Evolutionary conservation across 1,139 yeast species (phyloP), one percentile per base, ranked within the genome.

Genomic region (Kodamaea plutei): DNA sequence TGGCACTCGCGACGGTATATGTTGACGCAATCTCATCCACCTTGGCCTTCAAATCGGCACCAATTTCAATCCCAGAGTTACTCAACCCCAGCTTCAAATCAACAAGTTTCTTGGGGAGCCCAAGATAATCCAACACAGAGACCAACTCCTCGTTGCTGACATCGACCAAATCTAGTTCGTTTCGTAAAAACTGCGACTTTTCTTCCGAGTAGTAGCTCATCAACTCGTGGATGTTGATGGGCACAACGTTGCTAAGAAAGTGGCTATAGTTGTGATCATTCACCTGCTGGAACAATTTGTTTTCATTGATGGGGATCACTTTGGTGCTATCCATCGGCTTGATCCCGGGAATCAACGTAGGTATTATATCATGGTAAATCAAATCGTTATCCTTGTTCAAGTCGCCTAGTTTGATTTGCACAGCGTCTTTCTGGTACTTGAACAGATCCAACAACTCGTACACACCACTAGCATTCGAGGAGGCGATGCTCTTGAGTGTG

Each of bases 181-280:
- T 69, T 44, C 98, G 70, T 32, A 88, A 59, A 30, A 85, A 58
- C 39, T 76, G 79, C 0, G 95, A 89, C 55, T 87, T 84, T 51
- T 84, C 89, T 51, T 91, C 98, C 1, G 95, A 84, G 53, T 91
- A 91, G 42, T 78, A 67, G 44, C 96, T 85, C 35, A 85, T 73
- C 46, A 84, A 77, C 52, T 89, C 96, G 51, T 88, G 95, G 20
- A 89, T 85, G 26, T 80, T 76, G 47, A 88, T 66, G 2, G 98
- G 97, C 6, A 91, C 80, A 15, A 91, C 84, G 41, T 81, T 83
- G 34, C 71, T 81, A 55, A 83, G 85, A 29, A 91, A 68, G 31
- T 68, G 66, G 16, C 64, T 59, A 26, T 76, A 69, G 40, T 76
- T 77, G 36, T 75, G 74, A 19, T 76, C 78, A 36, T 74, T 76